Conservation (phyloP, 306 rosid genomes). For the Gynostemma pentaphyllum region DNA sequence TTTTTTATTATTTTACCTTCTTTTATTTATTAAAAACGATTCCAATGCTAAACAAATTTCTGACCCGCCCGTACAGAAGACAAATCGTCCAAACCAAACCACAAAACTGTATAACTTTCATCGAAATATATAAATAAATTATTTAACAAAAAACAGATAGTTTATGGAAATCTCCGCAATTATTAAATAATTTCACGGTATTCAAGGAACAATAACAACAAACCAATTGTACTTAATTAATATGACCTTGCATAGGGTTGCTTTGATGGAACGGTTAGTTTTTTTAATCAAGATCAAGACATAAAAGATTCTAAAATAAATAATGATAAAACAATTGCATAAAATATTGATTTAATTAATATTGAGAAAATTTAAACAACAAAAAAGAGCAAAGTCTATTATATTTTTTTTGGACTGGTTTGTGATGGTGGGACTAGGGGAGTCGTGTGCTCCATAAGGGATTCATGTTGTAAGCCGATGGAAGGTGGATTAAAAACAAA, state of each 20-base stretch:
- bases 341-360: neutral
- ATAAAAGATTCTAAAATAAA: neutral
- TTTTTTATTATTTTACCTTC: too few species aligned
- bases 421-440: neutral
- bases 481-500: neutral
- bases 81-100: neutral
- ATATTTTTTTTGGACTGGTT: too few species aligned
- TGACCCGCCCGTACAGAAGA: too few species aligned
- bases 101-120: neutral
- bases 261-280: neutral
- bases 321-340: neutral
- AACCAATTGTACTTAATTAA: neutral
- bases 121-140: neutral
- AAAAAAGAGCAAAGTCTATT: neutral
- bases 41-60: too few species aligned
- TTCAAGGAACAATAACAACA: neutral
- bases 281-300: constrained; percentile 1
- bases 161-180: constrained; percentile 5
- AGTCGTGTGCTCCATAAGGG: constrained; percentile 3
- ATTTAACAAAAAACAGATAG: neutral
- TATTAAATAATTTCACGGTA: neutral
- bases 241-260: neutral
- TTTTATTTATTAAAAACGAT: too few species aligned
- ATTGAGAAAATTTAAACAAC: neutral
- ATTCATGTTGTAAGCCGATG: neutral